A percentile compares a stretch with the other conserved stretches of the same genome.
Conservation (phyloP, 345 rosid genomes). For the Murraya paniculata region DNA sequence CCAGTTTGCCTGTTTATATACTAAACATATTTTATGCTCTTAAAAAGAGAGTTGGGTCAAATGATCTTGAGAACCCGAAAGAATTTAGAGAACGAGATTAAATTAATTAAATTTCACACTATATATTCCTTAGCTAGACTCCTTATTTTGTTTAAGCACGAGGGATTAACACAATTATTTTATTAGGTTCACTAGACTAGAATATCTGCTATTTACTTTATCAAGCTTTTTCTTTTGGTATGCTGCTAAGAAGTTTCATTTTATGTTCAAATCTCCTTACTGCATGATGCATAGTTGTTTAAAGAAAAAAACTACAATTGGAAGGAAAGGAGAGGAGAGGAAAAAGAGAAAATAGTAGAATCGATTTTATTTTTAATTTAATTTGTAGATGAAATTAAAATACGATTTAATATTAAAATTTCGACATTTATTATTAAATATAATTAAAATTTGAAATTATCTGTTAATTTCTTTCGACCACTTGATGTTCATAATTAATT, state of each 20-base stretch:
- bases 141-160: neutral
- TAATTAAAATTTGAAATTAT: too few species aligned
- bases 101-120: neutral
- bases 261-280: neutral
- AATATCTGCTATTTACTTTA: neutral
- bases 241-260: constrained; percentile 13
- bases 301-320: too few species aligned
- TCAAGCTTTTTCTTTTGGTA: constrained; percentile 1
- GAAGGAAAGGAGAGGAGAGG: too few species aligned
- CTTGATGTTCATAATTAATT: too few species aligned
- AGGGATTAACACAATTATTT: neutral
- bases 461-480: too few species aligned
- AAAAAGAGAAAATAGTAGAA: too few species aligned
- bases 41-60: neutral
- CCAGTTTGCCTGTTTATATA: neutral
- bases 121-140: too few species aligned
- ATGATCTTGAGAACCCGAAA: neutral
- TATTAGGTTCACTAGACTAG: neutral
- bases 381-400: too few species aligned
- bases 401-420: too few species aligned
- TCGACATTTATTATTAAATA: too few species aligned
- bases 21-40: neutral
- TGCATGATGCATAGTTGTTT: too few species aligned
- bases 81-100: neutral
- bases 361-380: too few species aligned